A percentile compares a stretch with the other conserved stretches of the same genome.
Conservation (phyloP, 2,329 filamentous ascomycete genomes). For the Pseudogymnoascus sp. region DNA sequence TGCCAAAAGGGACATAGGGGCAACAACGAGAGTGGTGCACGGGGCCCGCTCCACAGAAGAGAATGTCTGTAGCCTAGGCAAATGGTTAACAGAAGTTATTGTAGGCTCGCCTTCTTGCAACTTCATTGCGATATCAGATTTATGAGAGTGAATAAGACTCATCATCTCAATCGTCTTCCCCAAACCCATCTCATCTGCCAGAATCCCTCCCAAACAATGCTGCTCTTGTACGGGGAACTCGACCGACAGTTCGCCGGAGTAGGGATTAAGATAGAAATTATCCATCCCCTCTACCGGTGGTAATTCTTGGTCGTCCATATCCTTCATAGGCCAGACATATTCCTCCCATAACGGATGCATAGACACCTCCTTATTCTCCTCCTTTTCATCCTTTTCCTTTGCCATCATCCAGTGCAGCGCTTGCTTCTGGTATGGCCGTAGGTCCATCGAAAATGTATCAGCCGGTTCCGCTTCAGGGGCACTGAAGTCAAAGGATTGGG, state of each 20-base stretch:
- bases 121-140: conserved; percentile 44
- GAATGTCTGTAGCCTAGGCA: conserved; percentile 54
- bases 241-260: conserved; percentile 86
- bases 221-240: conserved; percentile 92
- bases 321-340: conserved; percentile 80
- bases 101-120: conserved; percentile 26
- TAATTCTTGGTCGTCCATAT: conserved; percentile 74
- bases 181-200: conserved; percentile 95
- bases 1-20: conserved; percentile 90
- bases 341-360: conserved; percentile 99
- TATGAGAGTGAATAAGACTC: conserved; percentile 80
- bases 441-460: conserved; percentile 69
- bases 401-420: conserved; percentile 93
- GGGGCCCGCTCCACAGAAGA: conserved; percentile 62
- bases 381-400: conserved; percentile 76
- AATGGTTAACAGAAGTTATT: conserved; percentile 44
- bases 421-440: conserved; percentile 92
- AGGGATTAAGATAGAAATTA: conserved; percentile 92
- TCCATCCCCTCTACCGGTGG: conserved; percentile 56
- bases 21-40: conserved; percentile 88
- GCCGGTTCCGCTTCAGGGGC: conserved; percentile 82
- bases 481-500: conserved; percentile 91
- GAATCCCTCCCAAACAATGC: conserved; percentile 83
- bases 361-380: conserved; percentile 59
- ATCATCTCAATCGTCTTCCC: conserved; percentile 99